Evolutionary conservation across 208 protist genomes (phyloP), one percentile per base, ranked within the genome.

Genomic region (Phytomonas sp.): DNA sequence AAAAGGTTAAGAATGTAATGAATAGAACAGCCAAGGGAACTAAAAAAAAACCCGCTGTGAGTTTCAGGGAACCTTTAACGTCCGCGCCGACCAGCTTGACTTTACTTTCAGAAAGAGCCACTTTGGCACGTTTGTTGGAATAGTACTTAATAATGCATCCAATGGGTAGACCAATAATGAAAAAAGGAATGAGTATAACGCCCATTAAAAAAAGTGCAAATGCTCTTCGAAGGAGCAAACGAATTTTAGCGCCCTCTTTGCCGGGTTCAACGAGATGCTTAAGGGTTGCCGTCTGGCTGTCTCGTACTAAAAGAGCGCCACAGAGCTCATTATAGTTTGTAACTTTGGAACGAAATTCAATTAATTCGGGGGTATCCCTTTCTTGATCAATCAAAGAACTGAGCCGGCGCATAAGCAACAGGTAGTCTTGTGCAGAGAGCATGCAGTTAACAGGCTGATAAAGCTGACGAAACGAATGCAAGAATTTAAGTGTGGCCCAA

Each of bases 1-100:
- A 23, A 67, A 76, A 91, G 0, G 85, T 83, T 30, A 91, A 71
- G 29, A 90, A 66, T 13, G 83, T 77, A 36, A 93, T 73, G 37
- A 89, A 32, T 43, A 83, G 65, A 60, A 95, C 85, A 33, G 79
- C 77, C 8, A 81, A 34, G 13, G 89, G 89, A 29, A 94, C 80
- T 5, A 86, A 67, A 26, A 81, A 74, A 59, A 95, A 92, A 36
- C 78, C 83, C 17, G 88, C 75, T 59, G 90, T 70, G 15, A 97
- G 63, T 78, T 96, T 96, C 77, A 87, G 95, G 31, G 90, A 95
- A 29, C 93, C 92, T 68, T 89, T 88, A 29, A 98, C 95, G 69
- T 98, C 95, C 0, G 79, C 80, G 28, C 89, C 95, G 13, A 88
- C 81, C 40, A 97, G 82, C 78, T 98, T 98, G 23, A 98, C 93